A percentile compares a stretch with the other conserved stretches of the same genome.
Evolutionary conservation across 805 yeast genomes (phyloP).

Genomic region (Candida incommunis): DNA sequence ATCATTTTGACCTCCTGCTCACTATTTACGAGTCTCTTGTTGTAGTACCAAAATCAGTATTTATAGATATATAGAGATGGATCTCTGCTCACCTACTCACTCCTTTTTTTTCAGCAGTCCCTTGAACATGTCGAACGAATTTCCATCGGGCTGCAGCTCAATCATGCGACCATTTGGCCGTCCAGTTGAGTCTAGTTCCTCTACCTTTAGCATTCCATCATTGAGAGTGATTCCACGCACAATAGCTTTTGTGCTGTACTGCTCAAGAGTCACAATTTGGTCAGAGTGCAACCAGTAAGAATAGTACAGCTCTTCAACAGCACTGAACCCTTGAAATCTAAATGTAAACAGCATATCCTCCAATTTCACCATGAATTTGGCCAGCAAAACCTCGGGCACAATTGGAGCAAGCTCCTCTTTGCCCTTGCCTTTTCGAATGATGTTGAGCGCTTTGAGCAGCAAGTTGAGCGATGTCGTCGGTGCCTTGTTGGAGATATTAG

Average conservation of each 20-base stretch:
- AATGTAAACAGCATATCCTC: slow-evolving; percentile 43
- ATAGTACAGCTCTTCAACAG: slow-evolving; percentile 61
- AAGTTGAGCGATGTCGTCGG: slow-evolving; percentile 84
- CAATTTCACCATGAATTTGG: slow-evolving; percentile 51
- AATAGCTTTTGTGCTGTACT: slow-evolving; percentile 40
- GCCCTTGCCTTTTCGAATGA: slow-evolving; percentile 30
- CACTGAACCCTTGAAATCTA: slow-evolving; percentile 46
- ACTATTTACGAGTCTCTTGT: background rate
- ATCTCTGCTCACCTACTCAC: slow-evolving; percentile 1
- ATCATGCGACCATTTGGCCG: slow-evolving; percentile 38
- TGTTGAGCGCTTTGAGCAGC: slow-evolving; percentile 50
- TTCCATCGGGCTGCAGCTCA: slow-evolving; percentile 92
- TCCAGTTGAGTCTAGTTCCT: slow-evolving; percentile 38
- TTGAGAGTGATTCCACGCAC: slow-evolving; percentile 74
- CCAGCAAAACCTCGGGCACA: slow-evolving; percentile 39
- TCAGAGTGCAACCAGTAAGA: slow-evolving; percentile 72
- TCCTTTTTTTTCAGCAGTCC: slow-evolving; percentile 63
- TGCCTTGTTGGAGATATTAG: slow-evolving; percentile 69
- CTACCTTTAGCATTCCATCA: slow-evolving; percentile 70
- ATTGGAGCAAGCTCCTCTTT: slow-evolving; percentile 31
- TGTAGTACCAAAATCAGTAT: too few relatives aligned
- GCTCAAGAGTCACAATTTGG: slow-evolving; percentile 58
- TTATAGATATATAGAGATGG: too few relatives aligned
- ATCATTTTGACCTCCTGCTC: background rate
- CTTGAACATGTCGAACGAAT: slow-evolving; percentile 87